These are phyloP conservation scores for Cyberlindnera xylosilytica DNA, from an alignment of 805 yeast species.

Conservation along the genomic window DNA sequence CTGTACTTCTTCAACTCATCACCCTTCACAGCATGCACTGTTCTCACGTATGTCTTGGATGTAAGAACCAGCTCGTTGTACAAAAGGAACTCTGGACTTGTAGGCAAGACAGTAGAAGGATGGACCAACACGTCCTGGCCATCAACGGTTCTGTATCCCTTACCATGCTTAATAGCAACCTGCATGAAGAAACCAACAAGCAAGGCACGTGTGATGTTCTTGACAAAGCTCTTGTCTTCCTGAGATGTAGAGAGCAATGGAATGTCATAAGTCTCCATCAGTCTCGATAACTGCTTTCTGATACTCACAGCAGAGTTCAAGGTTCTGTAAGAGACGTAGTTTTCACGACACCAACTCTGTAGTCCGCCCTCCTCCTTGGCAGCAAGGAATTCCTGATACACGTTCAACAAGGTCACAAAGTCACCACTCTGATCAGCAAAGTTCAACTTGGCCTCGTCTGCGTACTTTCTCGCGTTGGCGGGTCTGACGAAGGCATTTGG, in stretches of 20 bases:
- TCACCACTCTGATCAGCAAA: constrained; percentile 96
- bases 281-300: constrained; percentile 73
- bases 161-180: constrained; percentile 89
- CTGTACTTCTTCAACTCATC: constrained; percentile 51
- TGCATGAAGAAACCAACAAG: constrained; percentile 98
- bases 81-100: constrained; percentile 88
- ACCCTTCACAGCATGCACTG: constrained; percentile 86
- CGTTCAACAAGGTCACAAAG: constrained; percentile 86
- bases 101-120: constrained; percentile 88
- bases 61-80: constrained; percentile 96
- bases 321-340: constrained; percentile 81
- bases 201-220: constrained; percentile 80
- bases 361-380: constrained; percentile 71
- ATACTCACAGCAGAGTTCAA: constrained; percentile 84
- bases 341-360: constrained; percentile 88
- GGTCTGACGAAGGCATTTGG: constrained; percentile 96
- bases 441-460: constrained; percentile 83
- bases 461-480: constrained; percentile 77
- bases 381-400: constrained; percentile 75
- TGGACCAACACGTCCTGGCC: constrained; percentile 94
- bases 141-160: constrained; percentile 89
- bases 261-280: constrained; percentile 80
- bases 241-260: constrained; percentile 67
- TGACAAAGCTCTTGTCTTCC: constrained; percentile 66
- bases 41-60: constrained; percentile 88